Evolutionary conservation across 129 eudicot species (phyloP), one percentile per base, ranked within the genome.

Genomic region (Saussurea involucrata): DNA sequence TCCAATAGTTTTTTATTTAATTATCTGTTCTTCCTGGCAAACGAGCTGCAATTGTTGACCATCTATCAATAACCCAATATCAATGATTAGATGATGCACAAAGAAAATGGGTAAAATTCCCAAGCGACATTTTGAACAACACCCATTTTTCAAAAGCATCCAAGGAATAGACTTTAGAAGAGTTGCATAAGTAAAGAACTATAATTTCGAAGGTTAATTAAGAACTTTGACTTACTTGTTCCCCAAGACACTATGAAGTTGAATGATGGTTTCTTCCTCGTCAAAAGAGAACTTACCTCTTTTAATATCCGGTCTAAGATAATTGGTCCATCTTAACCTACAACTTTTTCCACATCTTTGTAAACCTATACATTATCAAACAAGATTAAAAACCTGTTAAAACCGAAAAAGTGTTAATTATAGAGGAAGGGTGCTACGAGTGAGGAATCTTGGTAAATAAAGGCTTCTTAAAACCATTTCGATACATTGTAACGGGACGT

Each of bases 21-120:
- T 88, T 88, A 46, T 88, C 93, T 0, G 93, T 89, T 75, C 96
- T 79, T 80, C 93, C 93, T 1, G 96, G 91, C 28, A 90, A 87
- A 24, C 79, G 87, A 49, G 91, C 79, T 9, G 96, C 96, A 22
- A 90, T 90, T 5, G 85, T 83, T 9, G 93, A 86, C 93, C 93
- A 88, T 75, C 93, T 88, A 75, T 17, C 13, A 68, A 55, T 17
- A 70, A 71, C 40, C 25, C 55, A 20, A 68, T 8, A 61, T 24
- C 33, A 63, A 72, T 73, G 9, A 36, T 42, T 33, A 49, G 72
- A 73, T 27, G 36, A 36, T 10, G 28, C 37, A 77, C 11, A 20
- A 72, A 3, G 5, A 49, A 6, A 79, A 33, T 21, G 44, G 18
- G 17, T 46, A 53, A 17, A 17, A 13, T 72, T 72, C 11, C 44